Evolutionary conservation across 257 asterid genomes (phyloP), one percentile per base, ranked within the genome.

Genomic region (Jasminum sambac): DNA sequence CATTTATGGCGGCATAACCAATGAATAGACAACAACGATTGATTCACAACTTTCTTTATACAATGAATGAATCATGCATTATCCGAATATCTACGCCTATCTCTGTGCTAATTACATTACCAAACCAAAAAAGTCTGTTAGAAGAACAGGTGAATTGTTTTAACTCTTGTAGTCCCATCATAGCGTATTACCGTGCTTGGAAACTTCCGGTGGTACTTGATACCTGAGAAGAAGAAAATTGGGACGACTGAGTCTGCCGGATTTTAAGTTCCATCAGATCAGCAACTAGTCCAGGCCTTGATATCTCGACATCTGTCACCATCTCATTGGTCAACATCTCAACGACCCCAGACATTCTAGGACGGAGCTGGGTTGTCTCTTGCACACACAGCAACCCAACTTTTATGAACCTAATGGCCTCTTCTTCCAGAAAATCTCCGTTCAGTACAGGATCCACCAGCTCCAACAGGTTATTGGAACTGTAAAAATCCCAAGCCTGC

Each of bases 341-440:
- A 26, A 86, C 36, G 36, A 81, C 96, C 24, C 60, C 36, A 4
- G 93, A 83, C 95, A 91, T 91, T 42, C 81, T 58, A 3, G 96
- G 96, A 11, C 96, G 85, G 44, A 79, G 88, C 66, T 73, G 83
- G 50, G 95, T 69, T 13, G 68, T 68, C 75, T 91, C 88, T 65
- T 91, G 97, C 67, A 87, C 97, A 23, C 96, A 89, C 0, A 86
- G 91, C 71, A 91, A 81, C 62, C 97, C 96, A 38, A 87, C 76
- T 75, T 80, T 87, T 71, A 89, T 50, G 75, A 87, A 84, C 24
- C 78, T 76, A 24, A 78, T 59, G 0, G 88, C 93, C 75, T 91
- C 97, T 21, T 79, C 85, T 4, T 42, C 74, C 0, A 74, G 65
- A 73, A 80, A 81, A 7, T 83, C 81, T 38, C 86, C 89, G 11